Evolutionary conservation across 768 basidiomycete species (phyloP).

Genomic region (Mycena olivaceomarginata): DNA sequence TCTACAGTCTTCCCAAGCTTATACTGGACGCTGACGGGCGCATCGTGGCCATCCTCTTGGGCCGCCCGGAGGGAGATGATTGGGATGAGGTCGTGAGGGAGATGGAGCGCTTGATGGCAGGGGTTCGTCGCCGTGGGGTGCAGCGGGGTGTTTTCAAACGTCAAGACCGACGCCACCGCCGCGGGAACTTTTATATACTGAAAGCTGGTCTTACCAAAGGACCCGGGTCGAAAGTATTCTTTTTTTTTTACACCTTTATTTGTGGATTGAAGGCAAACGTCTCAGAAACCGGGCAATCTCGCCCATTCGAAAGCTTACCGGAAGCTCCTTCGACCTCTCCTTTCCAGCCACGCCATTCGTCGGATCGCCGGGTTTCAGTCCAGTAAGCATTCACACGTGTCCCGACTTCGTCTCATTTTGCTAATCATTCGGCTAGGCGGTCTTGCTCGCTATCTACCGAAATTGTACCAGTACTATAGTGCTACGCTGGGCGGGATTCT

Average conservation of each 20-base stretch:
- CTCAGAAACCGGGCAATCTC: background rate
- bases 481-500: background rate
- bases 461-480: background rate
- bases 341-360: too few species aligned
- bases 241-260: too few species aligned
- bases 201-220: background rate
- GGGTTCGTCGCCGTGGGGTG: background rate
- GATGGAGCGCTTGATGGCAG: background rate
- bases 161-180: background rate
- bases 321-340: background rate
- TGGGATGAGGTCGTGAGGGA: background rate
- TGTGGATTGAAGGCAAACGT: background rate
- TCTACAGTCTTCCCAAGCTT: background rate
- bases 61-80: background rate
- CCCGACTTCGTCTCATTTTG: too few species aligned
- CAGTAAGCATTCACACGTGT: too few species aligned
- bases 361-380: too few species aligned
- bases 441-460: background rate
- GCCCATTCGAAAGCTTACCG: background rate
- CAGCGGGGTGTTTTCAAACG: background rate
- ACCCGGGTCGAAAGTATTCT: background rate
- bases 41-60: background rate
- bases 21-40: background rate
- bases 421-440: background rate
- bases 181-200: background rate